A percentile compares a stretch with the other conserved stretches of the same genome.
Evolutionary conservation across 495 filamentous ascomycete genomes (phyloP).

Genomic region (Elasticomyces elasticus): DNA sequence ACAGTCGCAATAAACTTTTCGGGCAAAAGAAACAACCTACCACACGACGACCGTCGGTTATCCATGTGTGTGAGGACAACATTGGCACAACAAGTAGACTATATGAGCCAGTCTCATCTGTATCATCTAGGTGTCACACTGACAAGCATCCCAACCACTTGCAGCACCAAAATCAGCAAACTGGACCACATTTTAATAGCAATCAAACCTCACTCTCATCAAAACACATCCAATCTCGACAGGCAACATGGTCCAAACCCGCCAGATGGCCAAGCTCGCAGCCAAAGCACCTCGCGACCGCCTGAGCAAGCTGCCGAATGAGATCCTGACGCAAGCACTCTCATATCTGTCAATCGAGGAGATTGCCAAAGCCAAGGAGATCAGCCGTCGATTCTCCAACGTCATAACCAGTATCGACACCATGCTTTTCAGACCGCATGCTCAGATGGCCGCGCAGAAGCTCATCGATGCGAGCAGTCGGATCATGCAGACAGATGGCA

Average conservation of each 20-base stretch:
- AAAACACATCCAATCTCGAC: background rate
- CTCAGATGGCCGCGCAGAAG: background rate
- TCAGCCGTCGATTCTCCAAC: background rate
- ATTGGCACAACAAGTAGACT: too few species aligned
- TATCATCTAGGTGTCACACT: too few species aligned
- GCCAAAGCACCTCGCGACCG: background rate
- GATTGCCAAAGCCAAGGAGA: background rate
- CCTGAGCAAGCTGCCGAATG: background rate
- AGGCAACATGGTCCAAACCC: background rate
- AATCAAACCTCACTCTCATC: background rate
- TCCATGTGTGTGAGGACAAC: too few species aligned
- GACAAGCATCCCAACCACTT: too few species aligned
- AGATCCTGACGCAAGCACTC: background rate
- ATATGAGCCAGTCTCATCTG: too few species aligned
- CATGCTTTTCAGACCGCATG: background rate
- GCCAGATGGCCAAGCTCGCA: background rate
- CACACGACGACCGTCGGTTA: too few species aligned
- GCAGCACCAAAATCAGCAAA: too few species aligned
- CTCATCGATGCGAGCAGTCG: background rate
- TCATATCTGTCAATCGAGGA: background rate
- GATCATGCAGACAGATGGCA: background rate
- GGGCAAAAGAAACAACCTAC: too few species aligned
- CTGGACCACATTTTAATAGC: too few species aligned
- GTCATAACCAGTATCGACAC: background rate
- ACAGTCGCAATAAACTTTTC: too few species aligned